phyloP scores from a whole-genome alignment of 2,329 filamentous ascomycete species.

The Aspergillus sp. region DNA sequence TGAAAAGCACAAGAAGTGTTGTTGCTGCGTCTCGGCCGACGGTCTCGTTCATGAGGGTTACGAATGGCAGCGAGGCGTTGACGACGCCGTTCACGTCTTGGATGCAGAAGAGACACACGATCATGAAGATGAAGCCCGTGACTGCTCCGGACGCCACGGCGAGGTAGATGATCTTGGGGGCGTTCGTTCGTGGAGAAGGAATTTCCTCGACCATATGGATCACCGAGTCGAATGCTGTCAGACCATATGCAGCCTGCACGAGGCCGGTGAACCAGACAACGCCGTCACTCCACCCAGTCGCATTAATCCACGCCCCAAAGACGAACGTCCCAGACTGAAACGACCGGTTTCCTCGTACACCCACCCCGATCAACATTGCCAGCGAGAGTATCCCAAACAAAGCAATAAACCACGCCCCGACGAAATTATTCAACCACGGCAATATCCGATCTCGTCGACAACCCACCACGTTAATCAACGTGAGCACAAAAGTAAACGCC shows the following conservation, averaged over 20 bases:
- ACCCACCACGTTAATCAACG: conserved; percentile 45
- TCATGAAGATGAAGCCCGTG: conserved; percentile 48
- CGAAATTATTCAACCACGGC: conserved; percentile 52
- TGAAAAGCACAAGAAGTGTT: conserved; percentile 49
- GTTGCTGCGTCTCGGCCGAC: conserved; percentile 39
- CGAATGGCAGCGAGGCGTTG: conserved; percentile 41
- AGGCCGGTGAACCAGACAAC: conserved; percentile 55
- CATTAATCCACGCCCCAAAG: conserved; percentile 47
- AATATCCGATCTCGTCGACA: conserved; percentile 45
- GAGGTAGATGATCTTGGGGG: conserved; percentile 48
- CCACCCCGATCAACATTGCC: conserved; percentile 48
- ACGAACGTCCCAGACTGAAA: conserved; percentile 49
- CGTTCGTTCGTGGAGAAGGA: conserved; percentile 46
- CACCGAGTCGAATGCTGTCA: conserved; percentile 53
- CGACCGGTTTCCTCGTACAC: conserved; percentile 36
- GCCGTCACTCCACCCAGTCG: conserved; percentile 49
- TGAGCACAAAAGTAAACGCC: conserved; percentile 44
- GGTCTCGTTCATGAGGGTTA: conserved; percentile 41
- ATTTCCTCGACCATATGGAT: conserved; percentile 56
- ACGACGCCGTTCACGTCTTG: conserved; percentile 41
- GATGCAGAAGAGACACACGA: conserved; percentile 47
- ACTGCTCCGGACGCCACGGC: conserved; percentile 46
- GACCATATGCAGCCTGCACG: conserved; percentile 51
- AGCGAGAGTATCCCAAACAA: conserved; percentile 49
- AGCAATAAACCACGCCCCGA: conserved; percentile 47